Base-by-base conservation (phyloP, 1,284 basidiomycete species). In the Sanghuangporus weigelae region DNA sequence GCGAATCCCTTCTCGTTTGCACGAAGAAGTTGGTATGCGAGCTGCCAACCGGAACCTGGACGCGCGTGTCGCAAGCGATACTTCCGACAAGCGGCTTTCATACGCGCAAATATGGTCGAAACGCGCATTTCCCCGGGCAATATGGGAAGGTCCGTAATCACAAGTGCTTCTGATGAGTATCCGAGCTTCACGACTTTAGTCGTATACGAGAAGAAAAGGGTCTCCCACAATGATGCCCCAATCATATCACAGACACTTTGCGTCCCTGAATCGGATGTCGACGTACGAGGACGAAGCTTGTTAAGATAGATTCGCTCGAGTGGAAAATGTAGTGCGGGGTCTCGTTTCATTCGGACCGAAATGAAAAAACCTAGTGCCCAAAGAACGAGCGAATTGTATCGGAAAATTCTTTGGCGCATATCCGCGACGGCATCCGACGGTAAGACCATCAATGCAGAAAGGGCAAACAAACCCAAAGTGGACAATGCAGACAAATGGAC, bases 111-210 rank as follows among this genome's bases (percentile, higher is more conserved):
- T 54, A 86, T 81, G 67, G 74, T 73, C 2, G 86, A 81, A 0
- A 87, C 81, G 59, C 93, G 87, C 83, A 93, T 87, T 67, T 82
- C 73, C 0, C 80, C 84, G 0, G 87, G 84, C 11, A 94, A 80
- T 59, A 95, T 85, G 1, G 93, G 93, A 49, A 95, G 76, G 73
- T 95, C 93, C 67, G 86, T 91, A 23, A 93, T 91, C 69, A 95
- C 90, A 63, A 95, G 81, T 61, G 84, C 88, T 64, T 84, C 80
- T 2, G 87, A 79, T 7, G 79, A 80, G 72, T 92, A 85, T 3
- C 92, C 92, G 50, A 92, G 85, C 82, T 87, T 86, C 63, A 95
- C 85, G 7, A 95, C 90, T 66, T 87, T 87, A 1, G 90, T 92
- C 31, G 89, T 92, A 72, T 93, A 95, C 12, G 85, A 86, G 75